These are phyloP conservation scores for Lobulomyces angularis DNA, from an alignment of 192 early-diverging fungal genomes.

Conservation along the genomic window DNA sequence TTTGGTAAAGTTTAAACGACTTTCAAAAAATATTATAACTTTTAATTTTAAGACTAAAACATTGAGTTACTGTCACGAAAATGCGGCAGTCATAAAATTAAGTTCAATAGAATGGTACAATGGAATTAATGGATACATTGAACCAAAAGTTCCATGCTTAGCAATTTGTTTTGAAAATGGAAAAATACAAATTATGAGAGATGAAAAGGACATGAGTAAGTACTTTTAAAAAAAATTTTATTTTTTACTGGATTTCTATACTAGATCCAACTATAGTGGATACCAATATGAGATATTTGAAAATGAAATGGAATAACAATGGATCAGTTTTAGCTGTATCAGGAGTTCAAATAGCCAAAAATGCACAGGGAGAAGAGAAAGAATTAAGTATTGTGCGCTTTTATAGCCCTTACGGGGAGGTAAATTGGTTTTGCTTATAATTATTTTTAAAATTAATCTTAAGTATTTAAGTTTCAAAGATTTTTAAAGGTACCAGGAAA, in stretches of 20 bases:
- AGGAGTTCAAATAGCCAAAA: conserved; percentile 31
- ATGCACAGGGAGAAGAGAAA: conserved; percentile 41
- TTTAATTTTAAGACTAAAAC: conserved; percentile 25
- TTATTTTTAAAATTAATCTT: conserved; percentile 6
- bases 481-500: conserved; percentile 48
- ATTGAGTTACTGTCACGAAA: conserved; percentile 24
- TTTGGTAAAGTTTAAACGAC: conserved; percentile 18
- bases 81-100: conserved; percentile 22
- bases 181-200: conserved; percentile 45
- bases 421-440: conserved; percentile 5
- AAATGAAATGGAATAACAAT: conserved; percentile 41
- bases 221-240: not conserved
- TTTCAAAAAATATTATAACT: too few species aligned
- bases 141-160: conserved; percentile 31
- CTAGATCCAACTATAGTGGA: conserved; percentile 40
- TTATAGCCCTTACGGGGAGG: conserved; percentile 38
- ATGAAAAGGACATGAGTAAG: conserved; percentile 32
- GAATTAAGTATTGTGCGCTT: conserved; percentile 43
- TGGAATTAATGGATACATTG: conserved; percentile 33
- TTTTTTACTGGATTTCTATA: not conserved
- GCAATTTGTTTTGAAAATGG: conserved; percentile 46
- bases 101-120: conserved; percentile 44
- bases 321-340: conserved; percentile 44
- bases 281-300: conserved; percentile 36
- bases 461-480: conserved; percentile 25